Percentiles rank a stretch among this genome's conserved stretches.
These are phyloP conservation scores for Aspergillus pseudonomiae DNA, from an alignment of 2,329 filamentous ascomycete genomes.

Conservation along the genomic window DNA sequence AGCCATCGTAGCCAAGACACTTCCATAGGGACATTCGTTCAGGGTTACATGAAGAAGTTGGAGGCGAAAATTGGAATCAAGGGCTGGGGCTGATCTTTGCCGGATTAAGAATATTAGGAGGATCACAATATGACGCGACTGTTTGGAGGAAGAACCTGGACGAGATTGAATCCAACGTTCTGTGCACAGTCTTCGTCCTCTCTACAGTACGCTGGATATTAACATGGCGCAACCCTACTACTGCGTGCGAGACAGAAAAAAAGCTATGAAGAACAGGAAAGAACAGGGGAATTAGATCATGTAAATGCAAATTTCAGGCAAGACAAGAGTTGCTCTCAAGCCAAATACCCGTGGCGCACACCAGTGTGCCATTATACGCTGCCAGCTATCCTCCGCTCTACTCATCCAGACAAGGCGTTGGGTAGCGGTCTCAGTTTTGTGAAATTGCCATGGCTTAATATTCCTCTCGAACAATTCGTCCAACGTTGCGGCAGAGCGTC, in stretches of 20 bases:
- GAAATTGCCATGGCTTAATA: conserved; percentile 29
- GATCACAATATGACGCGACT: neutral
- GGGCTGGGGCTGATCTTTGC: neutral
- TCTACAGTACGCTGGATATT: too few relatives aligned
- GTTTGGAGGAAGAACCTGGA: too few relatives aligned
- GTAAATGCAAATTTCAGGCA: too few relatives aligned
- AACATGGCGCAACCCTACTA: too few relatives aligned
- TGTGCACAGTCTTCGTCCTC: neutral
- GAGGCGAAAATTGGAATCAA: neutral
- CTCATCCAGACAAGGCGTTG: conserved; percentile 6
- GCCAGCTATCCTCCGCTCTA: too few relatives aligned
- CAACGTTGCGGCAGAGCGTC: conserved; percentile 21
- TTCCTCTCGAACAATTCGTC: conserved; percentile 34
- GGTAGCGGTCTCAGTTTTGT: conserved; percentile 17
- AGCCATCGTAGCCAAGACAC: neutral
- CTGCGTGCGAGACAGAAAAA: too few relatives aligned
- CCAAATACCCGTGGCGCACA: too few relatives aligned
- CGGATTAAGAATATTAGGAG: neutral
- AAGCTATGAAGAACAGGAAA: too few relatives aligned
- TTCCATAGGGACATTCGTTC: neutral
- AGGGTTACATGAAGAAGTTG: neutral
- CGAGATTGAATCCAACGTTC: neutral
- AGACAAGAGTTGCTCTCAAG: too few relatives aligned
- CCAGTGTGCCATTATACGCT: neutral
- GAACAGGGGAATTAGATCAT: too few relatives aligned